These are phyloP conservation scores for Diplodia mutila DNA, from an alignment of 2,329 filamentous ascomycete species.

Conservation along the genomic window DNA sequence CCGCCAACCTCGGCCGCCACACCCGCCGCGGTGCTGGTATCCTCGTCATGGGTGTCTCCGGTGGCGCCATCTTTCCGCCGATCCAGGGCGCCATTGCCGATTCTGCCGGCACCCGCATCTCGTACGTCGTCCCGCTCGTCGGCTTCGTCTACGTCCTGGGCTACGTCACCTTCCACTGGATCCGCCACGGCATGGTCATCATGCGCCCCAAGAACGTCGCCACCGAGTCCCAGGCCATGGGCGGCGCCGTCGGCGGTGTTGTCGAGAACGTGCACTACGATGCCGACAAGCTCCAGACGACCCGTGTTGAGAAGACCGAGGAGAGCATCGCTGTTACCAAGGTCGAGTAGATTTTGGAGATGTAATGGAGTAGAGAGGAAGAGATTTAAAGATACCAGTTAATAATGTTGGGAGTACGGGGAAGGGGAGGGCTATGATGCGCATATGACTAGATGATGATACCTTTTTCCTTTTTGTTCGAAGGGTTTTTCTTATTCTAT, in stretches of 20 bases:
- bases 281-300: conserved; percentile 7
- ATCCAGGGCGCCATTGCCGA: conserved; percentile 46
- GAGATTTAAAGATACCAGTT: background rate
- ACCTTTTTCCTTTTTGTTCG: background rate
- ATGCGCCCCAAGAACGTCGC: conserved; percentile 38
- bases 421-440: background rate
- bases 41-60: conserved; percentile 45
- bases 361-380: background rate
- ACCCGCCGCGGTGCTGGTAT: conserved; percentile 47
- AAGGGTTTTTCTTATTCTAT: background rate
- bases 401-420: background rate
- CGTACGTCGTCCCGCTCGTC: conserved; percentile 50
- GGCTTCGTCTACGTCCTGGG: conserved; percentile 47
- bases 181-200: conserved; percentile 38
- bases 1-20: conserved; percentile 45
- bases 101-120: conserved; percentile 45
- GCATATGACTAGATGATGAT: conserved; percentile 13
- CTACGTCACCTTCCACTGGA: conserved; percentile 40
- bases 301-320: conserved; percentile 7
- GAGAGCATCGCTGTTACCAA: background rate
- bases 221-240: conserved; percentile 28
- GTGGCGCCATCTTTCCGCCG: conserved; percentile 42
- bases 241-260: conserved; percentile 28
- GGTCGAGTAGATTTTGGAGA: background rate
- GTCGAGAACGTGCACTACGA: conserved; percentile 24